Evolutionary conservation across 2,329 filamentous ascomycete species (phyloP).

Genomic region (Ascosphaera acerosa): DNA sequence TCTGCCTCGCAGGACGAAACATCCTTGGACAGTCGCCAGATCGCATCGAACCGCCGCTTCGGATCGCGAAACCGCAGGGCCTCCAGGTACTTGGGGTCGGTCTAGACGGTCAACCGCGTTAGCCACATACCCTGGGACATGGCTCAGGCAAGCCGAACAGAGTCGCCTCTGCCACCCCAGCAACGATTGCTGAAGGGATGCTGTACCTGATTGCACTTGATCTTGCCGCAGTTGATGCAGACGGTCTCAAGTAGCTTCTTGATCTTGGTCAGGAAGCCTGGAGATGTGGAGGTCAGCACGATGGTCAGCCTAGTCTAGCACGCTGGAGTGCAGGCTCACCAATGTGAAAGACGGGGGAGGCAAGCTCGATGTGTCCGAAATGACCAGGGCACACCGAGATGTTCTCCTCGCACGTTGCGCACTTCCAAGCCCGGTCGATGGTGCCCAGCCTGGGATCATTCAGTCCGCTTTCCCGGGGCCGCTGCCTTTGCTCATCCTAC

Average conservation of each 20-base stretch:
- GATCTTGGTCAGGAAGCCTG: constrained; percentile 93
- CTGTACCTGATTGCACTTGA: constrained; percentile 96
- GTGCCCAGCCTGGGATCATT: constrained; percentile 93
- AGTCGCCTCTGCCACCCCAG: constrained; percentile 30
- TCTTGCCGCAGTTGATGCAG: constrained; percentile 96
- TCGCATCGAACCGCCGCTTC: constrained; percentile 76
- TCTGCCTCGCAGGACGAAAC: constrained; percentile 68
- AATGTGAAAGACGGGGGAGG: constrained; percentile 81
- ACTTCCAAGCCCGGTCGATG: constrained; percentile 87
- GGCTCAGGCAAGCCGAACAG: no score
- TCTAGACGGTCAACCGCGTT: no score
- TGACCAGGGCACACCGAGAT: constrained; percentile 94
- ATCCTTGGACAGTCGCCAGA: constrained; percentile 80
- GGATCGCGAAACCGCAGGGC: constrained; percentile 71
- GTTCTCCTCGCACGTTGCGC: constrained; percentile 84
- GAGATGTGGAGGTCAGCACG: constrained; percentile 8
- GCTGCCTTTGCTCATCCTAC: constrained; percentile 65
- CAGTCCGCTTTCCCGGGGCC: constrained; percentile 71
- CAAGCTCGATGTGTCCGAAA: constrained; percentile 95
- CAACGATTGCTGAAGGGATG: constrained; percentile 22
- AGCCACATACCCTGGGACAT: no score
- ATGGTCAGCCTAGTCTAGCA: constrained; percentile 2
- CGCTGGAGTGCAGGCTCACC: constrained; percentile 18
- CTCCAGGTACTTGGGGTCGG: constrained; percentile 56
- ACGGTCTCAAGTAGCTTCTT: constrained; percentile 98